Conservation (phyloP, 805 yeast species). For the Candida wancherniae region DNA sequence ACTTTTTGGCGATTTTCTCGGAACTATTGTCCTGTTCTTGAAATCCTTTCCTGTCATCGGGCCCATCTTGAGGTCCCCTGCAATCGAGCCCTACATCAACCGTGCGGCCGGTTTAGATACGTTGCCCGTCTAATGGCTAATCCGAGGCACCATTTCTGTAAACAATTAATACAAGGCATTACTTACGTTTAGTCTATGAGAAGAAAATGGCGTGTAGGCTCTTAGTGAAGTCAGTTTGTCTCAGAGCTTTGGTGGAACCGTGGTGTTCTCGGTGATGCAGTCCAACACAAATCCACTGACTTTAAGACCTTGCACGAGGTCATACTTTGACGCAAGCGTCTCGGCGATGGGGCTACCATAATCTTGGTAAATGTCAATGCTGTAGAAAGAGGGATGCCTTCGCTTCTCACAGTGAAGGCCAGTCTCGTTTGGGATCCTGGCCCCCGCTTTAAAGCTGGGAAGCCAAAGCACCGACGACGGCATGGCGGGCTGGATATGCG, state of each 20-base stretch:
- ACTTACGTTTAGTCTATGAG: no score
- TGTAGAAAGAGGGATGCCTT: neutral
- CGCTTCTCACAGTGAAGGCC: neutral
- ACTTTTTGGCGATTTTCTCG: constrained; percentile 86
- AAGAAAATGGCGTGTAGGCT: no score
- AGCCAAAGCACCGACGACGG: constrained; percentile 16
- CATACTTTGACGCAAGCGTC: constrained; percentile 9
- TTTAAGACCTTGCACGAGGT: constrained; percentile 15
- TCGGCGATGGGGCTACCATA: constrained; percentile 2
- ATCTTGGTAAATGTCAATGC: constrained; percentile 1
- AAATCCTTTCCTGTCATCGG: constrained; percentile 88
- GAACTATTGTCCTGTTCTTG: constrained; percentile 80
- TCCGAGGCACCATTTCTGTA: no score
- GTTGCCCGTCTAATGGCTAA: constrained; percentile 30
- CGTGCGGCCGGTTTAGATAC: constrained; percentile 40
- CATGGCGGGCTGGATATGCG: neutral
- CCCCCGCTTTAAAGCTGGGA: constrained; percentile 13
- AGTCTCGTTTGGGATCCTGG: constrained; percentile 6
- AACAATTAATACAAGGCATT: neutral
- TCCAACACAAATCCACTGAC: constrained; percentile 11
- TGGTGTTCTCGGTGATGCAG: constrained; percentile 1
- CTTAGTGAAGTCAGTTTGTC: no score
- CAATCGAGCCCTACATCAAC: constrained; percentile 64
- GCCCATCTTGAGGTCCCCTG: constrained; percentile 74
- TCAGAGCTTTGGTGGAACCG: constrained; percentile 3